phyloP scores from a whole-genome alignment of 441 rosid species.

The Euphorbia celastroides region DNA sequence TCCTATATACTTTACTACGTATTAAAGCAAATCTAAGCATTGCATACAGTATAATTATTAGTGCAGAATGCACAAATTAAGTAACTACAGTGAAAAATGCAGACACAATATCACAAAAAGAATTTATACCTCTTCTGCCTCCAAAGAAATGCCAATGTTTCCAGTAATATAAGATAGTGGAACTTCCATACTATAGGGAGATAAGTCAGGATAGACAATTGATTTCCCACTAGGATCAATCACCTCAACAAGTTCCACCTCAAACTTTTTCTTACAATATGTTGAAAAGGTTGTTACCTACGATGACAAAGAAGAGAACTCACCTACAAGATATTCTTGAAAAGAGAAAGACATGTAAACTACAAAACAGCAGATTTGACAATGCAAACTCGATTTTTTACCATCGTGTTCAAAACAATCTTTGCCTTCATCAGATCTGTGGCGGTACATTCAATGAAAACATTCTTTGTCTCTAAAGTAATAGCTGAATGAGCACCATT shows the following conservation, averaged over 20 bases:
- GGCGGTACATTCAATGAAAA: constrained; percentile 94
- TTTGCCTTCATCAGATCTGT: constrained; percentile 93
- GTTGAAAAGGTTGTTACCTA: constrained; percentile 73
- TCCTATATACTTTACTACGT: neutral
- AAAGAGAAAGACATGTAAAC: neutral
- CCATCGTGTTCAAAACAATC: constrained; percentile 89
- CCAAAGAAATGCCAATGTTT: constrained; percentile 70
- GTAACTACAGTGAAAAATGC: neutral
- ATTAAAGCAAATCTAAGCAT: neutral
- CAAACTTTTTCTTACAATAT: constrained; percentile 69
- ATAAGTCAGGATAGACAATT: constrained; percentile 62
- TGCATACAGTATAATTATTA: neutral
- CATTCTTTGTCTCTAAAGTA: constrained; percentile 82
- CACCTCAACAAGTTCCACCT: constrained; percentile 92
- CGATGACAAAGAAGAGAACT: constrained; percentile 16
- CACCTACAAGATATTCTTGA: neutral
- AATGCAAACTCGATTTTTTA: constrained; percentile 23
- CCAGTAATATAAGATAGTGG: constrained; percentile 69
- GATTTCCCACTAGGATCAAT: constrained; percentile 57
- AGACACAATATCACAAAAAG: neutral
- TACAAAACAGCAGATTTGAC: constrained; percentile 7
- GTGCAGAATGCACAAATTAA: neutral
- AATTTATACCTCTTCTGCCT: constrained; percentile 62
- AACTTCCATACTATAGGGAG: constrained; percentile 64
- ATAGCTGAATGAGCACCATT: constrained; percentile 97